phyloP scores from a whole-genome alignment of 345 rosid genomes.

The Hirschfeldia incana region DNA sequence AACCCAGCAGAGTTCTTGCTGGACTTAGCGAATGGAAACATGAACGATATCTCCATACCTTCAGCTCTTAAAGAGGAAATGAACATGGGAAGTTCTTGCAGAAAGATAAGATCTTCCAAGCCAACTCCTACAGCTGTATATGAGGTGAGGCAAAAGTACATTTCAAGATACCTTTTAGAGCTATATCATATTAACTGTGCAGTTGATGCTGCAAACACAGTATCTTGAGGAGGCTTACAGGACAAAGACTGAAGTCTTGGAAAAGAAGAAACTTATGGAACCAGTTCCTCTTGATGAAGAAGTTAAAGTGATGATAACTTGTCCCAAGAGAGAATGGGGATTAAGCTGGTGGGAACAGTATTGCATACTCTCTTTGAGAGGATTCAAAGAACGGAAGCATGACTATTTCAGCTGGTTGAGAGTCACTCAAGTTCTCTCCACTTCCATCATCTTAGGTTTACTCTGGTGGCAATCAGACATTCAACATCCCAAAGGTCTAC shows the following conservation, averaged over 20 bases:
- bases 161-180: not conserved
- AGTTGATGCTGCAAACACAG: constrained; percentile 48
- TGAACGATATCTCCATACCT: constrained; percentile 78
- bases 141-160: constrained; percentile 52
- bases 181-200: constrained; percentile 6
- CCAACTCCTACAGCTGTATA: constrained; percentile 69
- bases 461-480: constrained; percentile 96
- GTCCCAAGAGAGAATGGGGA: constrained; percentile 76
- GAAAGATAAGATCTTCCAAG: constrained; percentile 50
- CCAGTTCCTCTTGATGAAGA: constrained; percentile 77
- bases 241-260: constrained; percentile 58
- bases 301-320: constrained; percentile 56
- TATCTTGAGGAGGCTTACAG: constrained; percentile 84
- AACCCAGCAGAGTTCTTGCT: constrained; percentile 94
- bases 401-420: constrained; percentile 96
- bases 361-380: constrained; percentile 69
- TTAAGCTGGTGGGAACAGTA: constrained; percentile 91
- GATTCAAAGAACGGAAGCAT: constrained; percentile 81
- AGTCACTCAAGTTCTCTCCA: constrained; percentile 86
- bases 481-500: constrained; percentile 56
- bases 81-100: constrained; percentile 47
- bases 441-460: constrained; percentile 81
- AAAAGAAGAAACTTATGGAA: constrained; percentile 69
- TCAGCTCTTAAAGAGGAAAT: constrained; percentile 76
- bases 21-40: constrained; percentile 90